Percentiles rank a stretch among this genome's conserved stretches.
These are phyloP conservation scores for Phytophthora pluvialis DNA, from an alignment of 352 stramenopile species.

Conservation along the genomic window DNA sequence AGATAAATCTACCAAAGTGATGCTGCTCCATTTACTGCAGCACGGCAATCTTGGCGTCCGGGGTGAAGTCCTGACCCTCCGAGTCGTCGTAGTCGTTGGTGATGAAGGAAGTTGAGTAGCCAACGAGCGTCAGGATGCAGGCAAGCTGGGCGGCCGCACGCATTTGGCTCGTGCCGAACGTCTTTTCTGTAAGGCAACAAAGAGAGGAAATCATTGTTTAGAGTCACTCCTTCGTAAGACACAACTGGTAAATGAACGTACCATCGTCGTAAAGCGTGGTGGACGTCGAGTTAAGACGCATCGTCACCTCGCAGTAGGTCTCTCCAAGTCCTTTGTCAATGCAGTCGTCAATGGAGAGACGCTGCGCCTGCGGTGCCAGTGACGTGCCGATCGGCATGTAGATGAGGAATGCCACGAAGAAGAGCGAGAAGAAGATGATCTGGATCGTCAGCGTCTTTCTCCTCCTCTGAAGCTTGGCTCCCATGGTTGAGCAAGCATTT, in stretches of 20 bases:
- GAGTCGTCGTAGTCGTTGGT: conserved; percentile 60
- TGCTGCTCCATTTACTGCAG: conserved; percentile 21
- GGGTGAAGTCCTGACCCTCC: conserved; percentile 34
- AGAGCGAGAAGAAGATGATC: conserved; percentile 46
- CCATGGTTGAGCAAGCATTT: conserved; percentile 31
- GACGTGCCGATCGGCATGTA: conserved; percentile 62
- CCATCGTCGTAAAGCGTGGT: conserved; percentile 81
- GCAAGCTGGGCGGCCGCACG: conserved; percentile 64
- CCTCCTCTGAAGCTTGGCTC: conserved; percentile 36
- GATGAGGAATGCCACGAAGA: conserved; percentile 64
- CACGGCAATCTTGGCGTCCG: conserved; percentile 37
- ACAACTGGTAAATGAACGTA: conserved; percentile 22
- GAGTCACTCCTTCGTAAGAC: background rate
- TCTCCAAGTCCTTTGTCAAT: conserved; percentile 57
- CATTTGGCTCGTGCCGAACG: conserved; percentile 63
- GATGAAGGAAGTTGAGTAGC: conserved; percentile 74
- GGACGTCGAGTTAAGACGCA: conserved; percentile 59
- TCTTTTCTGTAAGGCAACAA: conserved; percentile 40
- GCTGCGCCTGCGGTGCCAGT: conserved; percentile 28
- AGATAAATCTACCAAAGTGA: conserved; percentile 23
- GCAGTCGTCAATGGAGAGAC: conserved; percentile 56
- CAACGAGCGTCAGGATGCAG: conserved; percentile 77
- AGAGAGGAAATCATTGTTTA: background rate
- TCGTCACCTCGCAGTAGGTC: conserved; percentile 67
- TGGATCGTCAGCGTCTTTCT: conserved; percentile 55